Evolutionary conservation across 1,284 basidiomycete species (phyloP).

Genomic region (Mycena citricolor): DNA sequence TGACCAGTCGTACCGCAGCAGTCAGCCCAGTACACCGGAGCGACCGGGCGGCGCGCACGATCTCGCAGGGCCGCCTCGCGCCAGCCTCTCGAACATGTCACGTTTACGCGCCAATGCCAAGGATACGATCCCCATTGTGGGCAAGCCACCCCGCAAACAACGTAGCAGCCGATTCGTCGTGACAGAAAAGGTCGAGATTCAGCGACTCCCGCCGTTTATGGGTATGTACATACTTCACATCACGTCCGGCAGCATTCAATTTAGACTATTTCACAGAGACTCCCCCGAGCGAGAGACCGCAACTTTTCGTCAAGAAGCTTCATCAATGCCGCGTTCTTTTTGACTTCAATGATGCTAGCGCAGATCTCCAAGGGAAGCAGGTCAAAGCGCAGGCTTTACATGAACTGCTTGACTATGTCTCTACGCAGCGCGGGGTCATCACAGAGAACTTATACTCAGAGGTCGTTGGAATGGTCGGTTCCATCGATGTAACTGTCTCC

Average conservation of each 20-base stretch:
- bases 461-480: constrained; percentile 92
- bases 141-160: constrained; percentile 94
- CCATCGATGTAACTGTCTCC: constrained; percentile 5
- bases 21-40: constrained; percentile 46
- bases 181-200: constrained; percentile 94
- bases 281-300: constrained; percentile 82
- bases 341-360: constrained; percentile 98
- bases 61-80: constrained; percentile 58
- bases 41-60: constrained; percentile 53
- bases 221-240: constrained; percentile 54
- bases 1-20: constrained; percentile 45
- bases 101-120: constrained; percentile 77
- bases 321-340: constrained; percentile 96
- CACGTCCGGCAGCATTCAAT: constrained; percentile 20
- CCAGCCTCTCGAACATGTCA: constrained; percentile 52
- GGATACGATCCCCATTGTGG: constrained; percentile 93
- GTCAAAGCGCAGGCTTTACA: constrained; percentile 98
- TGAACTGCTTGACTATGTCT: constrained; percentile 99
- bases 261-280: constrained; percentile 64
- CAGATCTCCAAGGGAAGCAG: constrained; percentile 96
- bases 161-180: constrained; percentile 95
- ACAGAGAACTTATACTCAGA: constrained; percentile 98
- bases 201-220: constrained; percentile 90
- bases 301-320: constrained; percentile 93
- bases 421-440: constrained; percentile 93